phyloP scores from a whole-genome alignment of 305 asterid species.

The Vinca major region DNA sequence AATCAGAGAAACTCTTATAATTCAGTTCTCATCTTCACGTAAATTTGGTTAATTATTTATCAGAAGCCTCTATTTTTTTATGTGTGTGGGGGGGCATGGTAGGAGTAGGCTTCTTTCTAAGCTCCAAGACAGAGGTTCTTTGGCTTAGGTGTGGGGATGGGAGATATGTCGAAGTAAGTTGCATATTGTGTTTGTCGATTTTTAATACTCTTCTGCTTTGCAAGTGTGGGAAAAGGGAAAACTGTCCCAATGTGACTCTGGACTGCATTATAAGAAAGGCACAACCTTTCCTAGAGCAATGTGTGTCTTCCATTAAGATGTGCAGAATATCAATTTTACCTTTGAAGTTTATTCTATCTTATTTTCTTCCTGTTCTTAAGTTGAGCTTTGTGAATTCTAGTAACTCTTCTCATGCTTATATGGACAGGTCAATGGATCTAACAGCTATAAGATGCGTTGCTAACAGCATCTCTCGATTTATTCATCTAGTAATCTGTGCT shows the following conservation, averaged over 20 bases:
- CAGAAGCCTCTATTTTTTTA: no score
- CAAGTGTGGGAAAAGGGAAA: neutral
- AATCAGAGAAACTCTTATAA: neutral
- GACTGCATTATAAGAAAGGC: neutral
- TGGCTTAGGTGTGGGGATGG: neutral
- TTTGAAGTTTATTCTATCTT: neutral
- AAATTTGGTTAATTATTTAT: constrained; percentile 6
- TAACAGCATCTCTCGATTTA: constrained; percentile 77
- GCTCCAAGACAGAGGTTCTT: neutral
- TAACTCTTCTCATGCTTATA: constrained; percentile 9
- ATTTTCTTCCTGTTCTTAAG: neutral
- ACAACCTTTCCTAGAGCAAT: neutral
- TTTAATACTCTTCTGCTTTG: neutral
- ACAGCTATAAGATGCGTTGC: constrained; percentile 61
- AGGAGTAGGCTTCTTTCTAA: no score
- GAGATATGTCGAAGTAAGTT: neutral
- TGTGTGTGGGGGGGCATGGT: no score
- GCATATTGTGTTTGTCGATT: neutral
- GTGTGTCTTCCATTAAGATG: neutral
- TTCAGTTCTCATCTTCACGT: neutral
- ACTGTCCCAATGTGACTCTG: neutral
- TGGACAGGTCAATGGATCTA: constrained; percentile 66
- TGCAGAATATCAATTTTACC: neutral
- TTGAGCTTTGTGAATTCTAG: neutral
- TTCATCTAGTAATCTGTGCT: constrained; percentile 67